Conservation (phyloP, 495 filamentous ascomycete genomes). For the Rusavskia elegans region DNA sequence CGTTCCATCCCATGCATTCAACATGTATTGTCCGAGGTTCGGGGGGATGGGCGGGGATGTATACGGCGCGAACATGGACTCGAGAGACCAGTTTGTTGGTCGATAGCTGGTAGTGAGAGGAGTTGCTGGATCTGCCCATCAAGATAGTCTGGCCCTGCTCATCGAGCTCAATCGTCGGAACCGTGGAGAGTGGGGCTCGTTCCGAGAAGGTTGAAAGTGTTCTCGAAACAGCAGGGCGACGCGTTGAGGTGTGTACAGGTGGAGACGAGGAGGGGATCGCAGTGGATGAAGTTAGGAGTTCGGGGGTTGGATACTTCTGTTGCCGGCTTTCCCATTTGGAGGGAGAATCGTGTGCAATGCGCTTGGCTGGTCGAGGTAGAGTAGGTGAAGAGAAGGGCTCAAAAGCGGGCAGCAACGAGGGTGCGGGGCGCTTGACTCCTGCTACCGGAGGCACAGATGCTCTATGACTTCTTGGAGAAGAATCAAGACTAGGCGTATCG, state of each 20-base stretch:
- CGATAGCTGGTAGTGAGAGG: conserved; percentile 81
- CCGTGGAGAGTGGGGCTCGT: conserved; percentile 64
- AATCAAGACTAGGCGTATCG: conserved; percentile 3
- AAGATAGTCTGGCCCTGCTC: conserved; percentile 64
- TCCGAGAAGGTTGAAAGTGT: conserved; percentile 60
- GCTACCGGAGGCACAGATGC: conserved; percentile 29
- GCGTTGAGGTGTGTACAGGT: conserved; percentile 31
- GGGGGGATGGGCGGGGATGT: conserved; percentile 47
- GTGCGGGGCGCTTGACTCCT: conserved; percentile 62
- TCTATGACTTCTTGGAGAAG: conserved; percentile 4
- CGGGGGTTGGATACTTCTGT: conserved; percentile 66
- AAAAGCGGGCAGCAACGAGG: conserved; percentile 77
- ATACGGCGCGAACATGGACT: conserved; percentile 78
- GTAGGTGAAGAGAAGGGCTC: conserved; percentile 81
- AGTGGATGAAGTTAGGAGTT: conserved; percentile 82
- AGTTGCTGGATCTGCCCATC: conserved; percentile 86
- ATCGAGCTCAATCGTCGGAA: conserved; percentile 68
- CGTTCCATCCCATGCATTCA: conserved; percentile 90
- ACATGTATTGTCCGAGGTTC: conserved; percentile 64
- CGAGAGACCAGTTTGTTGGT: conserved; percentile 83
- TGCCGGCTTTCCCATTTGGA: conserved; percentile 19
- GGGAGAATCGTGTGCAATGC: conserved; percentile 41
- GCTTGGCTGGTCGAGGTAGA: conserved; percentile 58
- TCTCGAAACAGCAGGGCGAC: conserved; percentile 38
- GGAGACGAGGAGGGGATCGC: conserved; percentile 84